phyloP scores from a whole-genome alignment of 371 early-diverging fungal genomes.

The Apophysomyces elegans region DNA sequence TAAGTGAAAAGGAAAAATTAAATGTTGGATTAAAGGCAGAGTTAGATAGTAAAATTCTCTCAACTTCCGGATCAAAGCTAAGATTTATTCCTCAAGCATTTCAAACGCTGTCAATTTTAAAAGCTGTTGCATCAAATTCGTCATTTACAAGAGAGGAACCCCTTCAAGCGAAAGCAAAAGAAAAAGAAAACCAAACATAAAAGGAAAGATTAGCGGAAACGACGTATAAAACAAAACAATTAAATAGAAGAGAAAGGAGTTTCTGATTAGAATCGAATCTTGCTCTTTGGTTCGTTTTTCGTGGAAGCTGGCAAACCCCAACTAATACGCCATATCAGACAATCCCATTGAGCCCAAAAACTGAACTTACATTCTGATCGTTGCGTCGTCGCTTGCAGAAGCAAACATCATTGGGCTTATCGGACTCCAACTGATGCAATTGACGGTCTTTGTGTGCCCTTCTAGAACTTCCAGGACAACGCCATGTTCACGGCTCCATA shows the following conservation, averaged over 20 bases:
- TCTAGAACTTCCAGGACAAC: conserved; percentile 73
- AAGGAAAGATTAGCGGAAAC: neutral
- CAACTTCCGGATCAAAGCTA: too few species aligned
- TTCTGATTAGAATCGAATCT: conserved; percentile 3
- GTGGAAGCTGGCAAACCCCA: neutral
- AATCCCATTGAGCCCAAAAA: neutral
- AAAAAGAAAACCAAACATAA: neutral
- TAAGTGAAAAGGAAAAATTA: too few species aligned
- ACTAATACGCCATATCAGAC: neutral
- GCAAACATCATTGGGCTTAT: conserved; percentile 74
- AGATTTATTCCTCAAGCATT: too few species aligned
- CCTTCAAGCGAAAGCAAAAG: neutral
- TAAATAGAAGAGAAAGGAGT: neutral
- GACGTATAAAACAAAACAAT: conserved; percentile 4
- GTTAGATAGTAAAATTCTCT: too few species aligned
- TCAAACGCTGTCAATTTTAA: too few species aligned
- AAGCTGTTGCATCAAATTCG: too few species aligned
- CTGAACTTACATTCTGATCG: conserved; percentile 84
- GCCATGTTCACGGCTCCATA: conserved; percentile 90
- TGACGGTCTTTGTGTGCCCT: conserved; percentile 88
- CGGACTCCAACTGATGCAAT: conserved; percentile 86
- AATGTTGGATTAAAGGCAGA: too few species aligned
- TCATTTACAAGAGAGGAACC: too few species aligned
- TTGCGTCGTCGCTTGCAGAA: conserved; percentile 92
- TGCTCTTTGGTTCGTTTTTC: neutral